Percentiles rank a stretch among this genome's conserved stretches.
These are phyloP conservation scores for Paracorniculantispora psalliotae DNA, from an alignment of 2,329 filamentous ascomycete species.

Conservation along the genomic window DNA sequence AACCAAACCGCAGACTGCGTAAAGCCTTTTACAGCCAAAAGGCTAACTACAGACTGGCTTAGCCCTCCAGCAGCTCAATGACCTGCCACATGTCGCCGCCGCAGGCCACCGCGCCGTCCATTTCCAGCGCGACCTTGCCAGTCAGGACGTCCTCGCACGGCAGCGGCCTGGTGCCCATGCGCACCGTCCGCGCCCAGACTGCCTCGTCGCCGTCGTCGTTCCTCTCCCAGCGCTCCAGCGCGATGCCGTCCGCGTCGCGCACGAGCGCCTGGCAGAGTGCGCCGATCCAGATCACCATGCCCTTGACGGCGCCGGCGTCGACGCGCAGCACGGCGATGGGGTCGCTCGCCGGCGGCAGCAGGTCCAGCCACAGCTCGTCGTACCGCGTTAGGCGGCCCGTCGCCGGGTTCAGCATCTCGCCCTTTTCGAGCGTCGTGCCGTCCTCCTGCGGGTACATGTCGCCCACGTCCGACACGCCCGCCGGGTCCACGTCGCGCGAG, in stretches of 20 bases:
- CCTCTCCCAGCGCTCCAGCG: constrained; percentile 53
- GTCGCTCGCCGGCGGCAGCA: constrained; percentile 25
- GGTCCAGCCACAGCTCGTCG: constrained; percentile 62
- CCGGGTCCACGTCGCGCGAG: constrained; percentile 38
- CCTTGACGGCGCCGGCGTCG: constrained; percentile 34
- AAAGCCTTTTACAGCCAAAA: too few relatives aligned
- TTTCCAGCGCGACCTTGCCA: constrained; percentile 14
- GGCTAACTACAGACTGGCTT: not conserved
- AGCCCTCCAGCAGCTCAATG: constrained; percentile 23
- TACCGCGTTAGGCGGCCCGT: constrained; percentile 50
- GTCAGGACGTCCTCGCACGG: constrained; percentile 28
- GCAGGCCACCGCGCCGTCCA: constrained; percentile 19
- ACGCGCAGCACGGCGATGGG: constrained; percentile 38
- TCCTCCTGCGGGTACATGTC: constrained; percentile 45
- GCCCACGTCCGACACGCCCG: constrained; percentile 47
- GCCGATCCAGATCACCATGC: constrained; percentile 50
- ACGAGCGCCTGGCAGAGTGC: constrained; percentile 52
- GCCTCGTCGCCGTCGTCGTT: constrained; percentile 13
- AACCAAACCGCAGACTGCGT: not conserved
- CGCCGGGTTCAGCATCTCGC: constrained; percentile 54
- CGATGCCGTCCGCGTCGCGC: constrained; percentile 36
- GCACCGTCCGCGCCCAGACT: constrained; percentile 33
- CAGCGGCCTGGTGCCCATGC: constrained; percentile 29
- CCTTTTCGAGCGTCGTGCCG: constrained; percentile 49
- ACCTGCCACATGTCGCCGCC: constrained; percentile 30